Evolutionary conservation across 2,329 filamentous ascomycete species (phyloP), one percentile per base, ranked within the genome.

Genomic region (Colletotrichum higginsianum): DNA sequence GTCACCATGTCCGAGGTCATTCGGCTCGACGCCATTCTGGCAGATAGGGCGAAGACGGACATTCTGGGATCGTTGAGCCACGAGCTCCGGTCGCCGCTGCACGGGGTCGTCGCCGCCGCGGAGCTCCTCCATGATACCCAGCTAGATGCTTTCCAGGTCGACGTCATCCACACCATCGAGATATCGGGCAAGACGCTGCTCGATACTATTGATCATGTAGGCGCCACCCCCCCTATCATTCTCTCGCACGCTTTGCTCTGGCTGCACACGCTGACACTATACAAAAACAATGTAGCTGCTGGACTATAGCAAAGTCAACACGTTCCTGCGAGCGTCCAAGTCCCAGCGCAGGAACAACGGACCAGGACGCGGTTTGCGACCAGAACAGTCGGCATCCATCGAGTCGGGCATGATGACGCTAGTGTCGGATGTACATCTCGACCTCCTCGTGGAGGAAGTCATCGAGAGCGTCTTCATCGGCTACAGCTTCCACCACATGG

Each of bases 21-120:
- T 1, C 82, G 86, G 11, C 74, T 89, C 2, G 78, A 82, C 52
- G 77, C 78, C 0, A 56, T 79, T 5, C 74, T 77, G 18, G 79
- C 81, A 8, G 81, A 82, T 61, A 80, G 80, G 72, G 84, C 86
- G 49, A 88, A 88, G 76, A 84, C 85, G 0, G 86, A 88, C 67
- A 87, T 90, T 72, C 85, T 90, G 26, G 86, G 86, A 1, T 89
- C 86, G 9, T 85, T 90, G 55, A 88, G 86, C 30, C 88, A 90
- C 76, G 88, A 90, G 74, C 78, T 90, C 8, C 82, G 88, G 18
- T 88, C 85, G 3, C 88, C 88, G 2, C 80, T 90, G 1, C 88
- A 90, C 72, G 88, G 88, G 1, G 88, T 90, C 42, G 79, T 90
- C 2, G 86, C 86, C 0, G 88, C 80, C 74, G 84, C 84, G 5